phyloP scores from a whole-genome alignment of 2,329 filamentous ascomycete genomes.

The Pezicula carpinea region DNA sequence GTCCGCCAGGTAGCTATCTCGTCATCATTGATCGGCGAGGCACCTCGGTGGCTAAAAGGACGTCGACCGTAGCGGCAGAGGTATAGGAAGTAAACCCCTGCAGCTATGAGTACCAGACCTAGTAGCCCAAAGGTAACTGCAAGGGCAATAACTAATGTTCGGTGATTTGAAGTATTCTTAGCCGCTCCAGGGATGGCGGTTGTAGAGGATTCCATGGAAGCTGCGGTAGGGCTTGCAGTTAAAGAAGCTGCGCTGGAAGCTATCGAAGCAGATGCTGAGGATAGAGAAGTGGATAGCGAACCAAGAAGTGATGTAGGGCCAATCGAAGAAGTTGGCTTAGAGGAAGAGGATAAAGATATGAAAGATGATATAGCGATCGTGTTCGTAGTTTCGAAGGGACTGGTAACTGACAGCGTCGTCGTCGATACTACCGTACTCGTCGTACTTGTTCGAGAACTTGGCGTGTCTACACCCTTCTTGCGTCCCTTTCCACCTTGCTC shows the following conservation, averaged over 20 bases:
- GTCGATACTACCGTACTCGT: slow-evolving; percentile 8
- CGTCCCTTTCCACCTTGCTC: too few species aligned
- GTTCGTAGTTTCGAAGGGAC: slow-evolving; percentile 6
- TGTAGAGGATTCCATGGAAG: not conserved
- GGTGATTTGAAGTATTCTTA: not conserved
- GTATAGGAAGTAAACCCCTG: slow-evolving; percentile 14
- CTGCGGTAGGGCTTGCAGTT: too few species aligned
- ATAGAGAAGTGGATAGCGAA: slow-evolving; percentile 1
- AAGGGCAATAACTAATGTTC: slow-evolving; percentile 2
- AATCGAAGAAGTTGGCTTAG: not conserved
- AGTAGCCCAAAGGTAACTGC: slow-evolving; percentile 18
- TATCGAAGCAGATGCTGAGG: slow-evolving; percentile 6
- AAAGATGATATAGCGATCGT: slow-evolving; percentile 15
- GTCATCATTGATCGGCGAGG: slow-evolving; percentile 59
- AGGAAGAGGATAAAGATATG: slow-evolving; percentile 2
- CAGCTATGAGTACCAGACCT: slow-evolving; percentile 18
- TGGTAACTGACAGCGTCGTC: slow-evolving; percentile 1
- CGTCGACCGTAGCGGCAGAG: slow-evolving; percentile 23
- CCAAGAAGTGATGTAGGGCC: slow-evolving; percentile 1
- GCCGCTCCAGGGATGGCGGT: not conserved
- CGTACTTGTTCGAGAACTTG: not conserved
- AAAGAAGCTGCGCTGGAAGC: not conserved
- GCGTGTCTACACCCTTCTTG: too few species aligned
- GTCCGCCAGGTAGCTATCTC: slow-evolving; percentile 58
- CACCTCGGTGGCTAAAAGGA: slow-evolving; percentile 47